A percentile compares a stretch with the other conserved stretches of the same genome.
Conservation (phyloP, 768 basidiomycete genomes). For the Lactarius quietus region DNA sequence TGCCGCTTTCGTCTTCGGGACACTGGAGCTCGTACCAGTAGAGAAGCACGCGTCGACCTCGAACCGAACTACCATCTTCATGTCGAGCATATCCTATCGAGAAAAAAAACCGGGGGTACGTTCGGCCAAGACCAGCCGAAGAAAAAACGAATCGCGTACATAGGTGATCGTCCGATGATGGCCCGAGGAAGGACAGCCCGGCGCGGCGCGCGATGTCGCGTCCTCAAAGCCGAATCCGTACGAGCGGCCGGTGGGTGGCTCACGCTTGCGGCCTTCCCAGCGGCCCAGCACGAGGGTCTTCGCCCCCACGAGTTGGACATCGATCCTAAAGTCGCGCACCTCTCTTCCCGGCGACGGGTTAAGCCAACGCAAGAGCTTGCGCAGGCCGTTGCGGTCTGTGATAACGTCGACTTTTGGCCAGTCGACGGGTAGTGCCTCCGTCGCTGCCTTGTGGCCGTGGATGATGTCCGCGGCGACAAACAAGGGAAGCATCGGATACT, state of each 20-base stretch:
- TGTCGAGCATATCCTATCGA: constrained; percentile 51
- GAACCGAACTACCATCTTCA: constrained; percentile 57
- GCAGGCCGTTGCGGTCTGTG: constrained; percentile 62
- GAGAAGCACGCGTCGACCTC: constrained; percentile 45
- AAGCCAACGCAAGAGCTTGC: constrained; percentile 61
- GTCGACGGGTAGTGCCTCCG: constrained; percentile 27
- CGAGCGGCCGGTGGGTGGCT: constrained; percentile 32
- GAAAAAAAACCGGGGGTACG: not conserved
- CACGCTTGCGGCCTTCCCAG: constrained; percentile 44
- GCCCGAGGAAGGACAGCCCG: constrained; percentile 49
- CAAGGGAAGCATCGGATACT: constrained; percentile 50
- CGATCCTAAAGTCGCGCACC: constrained; percentile 59
- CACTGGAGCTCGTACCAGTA: not conserved
- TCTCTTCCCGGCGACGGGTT: constrained; percentile 29
- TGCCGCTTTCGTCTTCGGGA: not conserved
- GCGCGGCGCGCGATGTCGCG: constrained; percentile 44
- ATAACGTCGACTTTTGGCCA: constrained; percentile 44
- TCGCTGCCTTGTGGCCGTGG: constrained; percentile 22
- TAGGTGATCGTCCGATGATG: constrained; percentile 65
- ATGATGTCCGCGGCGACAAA: constrained; percentile 53
- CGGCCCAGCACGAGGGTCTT: constrained; percentile 61
- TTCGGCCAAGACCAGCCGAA: too few relatives aligned
- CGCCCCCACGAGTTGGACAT: constrained; percentile 58
- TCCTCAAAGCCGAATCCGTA: constrained; percentile 65
- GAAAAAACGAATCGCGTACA: constrained; percentile 38